Evolutionary conservation across 768 basidiomycete genomes (phyloP), one percentile per base, ranked within the genome.

Genomic region (Phlegmacium glaucopus): DNA sequence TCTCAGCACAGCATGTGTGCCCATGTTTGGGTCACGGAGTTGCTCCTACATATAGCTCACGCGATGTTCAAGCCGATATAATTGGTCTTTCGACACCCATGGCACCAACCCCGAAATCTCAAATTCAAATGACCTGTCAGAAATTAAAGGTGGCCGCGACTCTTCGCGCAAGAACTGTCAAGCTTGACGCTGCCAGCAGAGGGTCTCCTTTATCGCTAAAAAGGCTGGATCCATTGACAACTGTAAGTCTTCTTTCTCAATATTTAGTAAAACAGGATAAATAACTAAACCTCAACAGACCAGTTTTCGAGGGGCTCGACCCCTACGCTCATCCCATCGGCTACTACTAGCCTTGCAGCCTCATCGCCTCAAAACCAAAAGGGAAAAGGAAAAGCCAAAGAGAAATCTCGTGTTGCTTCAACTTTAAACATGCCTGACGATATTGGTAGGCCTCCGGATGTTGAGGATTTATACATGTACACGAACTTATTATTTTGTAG

Each of bases 181-280:
- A 44, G 30, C 44, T 63, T 9, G 51, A 52, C 41, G 46, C 48
- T 29, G 51, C 22, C 22, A 22, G 22, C 22, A 5, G 50, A 4
- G 42, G 39, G 6, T n/a, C 32, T 6, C 12, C 49, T 25, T 48
- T 57, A 9, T 43, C 56, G 18, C 36, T 47, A 43, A 63, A 56
- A 26, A 62, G 59, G 49, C 54, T 69, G 28, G 58, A 70, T 29
- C 69, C 69, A 13, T 50, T 70, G 18, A 66, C 65, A n/a, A 67
- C 62, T 27, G 67, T 70, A 46, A 50, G 65, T 57, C 9, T 17
- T 18, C 18, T 13, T 41, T n/a, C 26, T 36, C 36, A 16, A 17
- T 17, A 39, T 34, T 15, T 9, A 35, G 30, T 11, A 39, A 42
- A 16, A 39, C 17, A 16, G 22, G 22, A 15, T 39, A 22, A 32